Evolutionary conservation across 2,329 filamentous ascomycete species (phyloP), one percentile per base, ranked within the genome.

Genomic region (Plectosphaerella cucumerina): DNA sequence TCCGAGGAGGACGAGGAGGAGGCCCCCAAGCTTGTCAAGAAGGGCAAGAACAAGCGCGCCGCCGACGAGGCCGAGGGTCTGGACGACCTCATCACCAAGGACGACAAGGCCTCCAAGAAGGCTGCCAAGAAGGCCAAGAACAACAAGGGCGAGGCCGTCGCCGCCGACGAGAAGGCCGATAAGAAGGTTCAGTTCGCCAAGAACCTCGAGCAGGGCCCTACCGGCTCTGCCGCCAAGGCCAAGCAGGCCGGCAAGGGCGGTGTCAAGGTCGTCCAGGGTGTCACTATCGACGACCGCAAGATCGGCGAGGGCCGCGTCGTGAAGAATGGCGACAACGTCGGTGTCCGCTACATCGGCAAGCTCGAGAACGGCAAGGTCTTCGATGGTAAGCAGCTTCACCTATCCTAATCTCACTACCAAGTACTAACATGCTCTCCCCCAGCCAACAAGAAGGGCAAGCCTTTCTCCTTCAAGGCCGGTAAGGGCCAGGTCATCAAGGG

Each of bases 171-270:
- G 55, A 84, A 84, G 78, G 75, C 78, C 51, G 87, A 89, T 71
- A 97, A 97, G 84, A 97, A 97, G 80, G 94, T 99, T 55, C 90
- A 96, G 72, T 99, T 99, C 70, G 93, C 94, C 67, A 97, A 97
- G 82, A 92, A 97, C 72, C 90, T 99, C 56, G 94, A 97, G 79
- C 91, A 96, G 73, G 94, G 94, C 53, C 94, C 94, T 57, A 95
- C 91, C 42, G 85, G 86, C 59, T 86, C 89, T 51, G 74, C 81
- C 58, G 66, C 67, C 59, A 70, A 71, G 63, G 62, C 64, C 45
- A 72, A 71, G 64, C 61, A 69, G 59, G 59, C 58, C 31, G 59
- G 55, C 60, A 55, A 58, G 50, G 50, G 53, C 41, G 84, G 87
- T 56, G 80, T 90, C 64, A 94, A 90, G 77, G 84, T 84, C 51